Evolutionary conservation across 306 rosid species (phyloP), one percentile per base, ranked within the genome.

Genomic region (Trifolium pratense): DNA sequence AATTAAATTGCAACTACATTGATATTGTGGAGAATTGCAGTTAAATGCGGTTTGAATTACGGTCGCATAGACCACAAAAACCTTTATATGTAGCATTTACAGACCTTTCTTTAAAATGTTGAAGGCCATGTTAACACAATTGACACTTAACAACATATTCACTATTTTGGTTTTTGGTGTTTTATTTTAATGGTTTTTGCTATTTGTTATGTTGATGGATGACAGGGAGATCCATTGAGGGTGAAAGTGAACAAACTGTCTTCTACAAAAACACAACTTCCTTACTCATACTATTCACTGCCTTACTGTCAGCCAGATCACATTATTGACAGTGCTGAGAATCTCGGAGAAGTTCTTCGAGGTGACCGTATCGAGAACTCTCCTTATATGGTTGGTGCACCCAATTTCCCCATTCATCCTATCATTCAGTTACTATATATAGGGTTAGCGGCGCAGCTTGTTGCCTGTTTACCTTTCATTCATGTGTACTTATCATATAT

Each of bases 271-370:
- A 92, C 98, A 23, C 98, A 90, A 79, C 92, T 90, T 75, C 98
- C 97, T 7, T 92, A 90, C 81, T 87, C 94, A 3, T 90, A 77
- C 83, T 90, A 90, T 70, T 88, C 96, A 43, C 88, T 92, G 40
- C 92, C 92, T 9, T 92, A 88, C 74, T 92, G 98, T 80, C 80
- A 11, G 48, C 98, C 98, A 16, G 69, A 83, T 40, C 82, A 13
- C n/a, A 90, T 90, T 77, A 81, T 88, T 42, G 96, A 92, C 75
- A 88, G 94, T 73, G 96, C 96, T 53, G 97, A 92, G 89, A 92
- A 92, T 87, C 96, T 92, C n/a, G 96, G 96, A 23, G 98, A 92
- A 74, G 92, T 92, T 63, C 98, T 92, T 78, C 89, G 98, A 29
- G 98, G 98, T 45, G 98, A 92, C 71, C 91, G 91, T 37, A 88